Evolutionary conservation across 225 moss, liverwort and hornwort species (phyloP).

Genomic region (Polytrichum formosum): DNA sequence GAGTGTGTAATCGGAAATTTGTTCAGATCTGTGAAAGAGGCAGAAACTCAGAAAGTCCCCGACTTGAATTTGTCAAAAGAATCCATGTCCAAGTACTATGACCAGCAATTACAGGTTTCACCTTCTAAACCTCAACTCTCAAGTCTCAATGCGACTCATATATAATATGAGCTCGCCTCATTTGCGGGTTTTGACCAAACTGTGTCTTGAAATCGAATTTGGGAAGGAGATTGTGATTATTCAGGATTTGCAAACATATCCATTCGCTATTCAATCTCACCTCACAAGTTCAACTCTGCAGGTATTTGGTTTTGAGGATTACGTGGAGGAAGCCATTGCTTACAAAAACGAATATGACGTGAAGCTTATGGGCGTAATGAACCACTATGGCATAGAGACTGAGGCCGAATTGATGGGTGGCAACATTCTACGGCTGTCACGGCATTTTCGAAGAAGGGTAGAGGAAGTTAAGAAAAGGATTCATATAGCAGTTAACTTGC

Average conservation of each 20-base stretch:
- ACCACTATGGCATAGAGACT: constrained; percentile 77
- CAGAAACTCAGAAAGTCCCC: constrained; percentile 19
- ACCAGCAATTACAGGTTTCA: neutral
- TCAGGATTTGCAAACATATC: too few relatives aligned
- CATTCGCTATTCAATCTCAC: neutral
- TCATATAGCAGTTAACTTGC: constrained; percentile 34
- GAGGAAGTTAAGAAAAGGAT: constrained; percentile 51
- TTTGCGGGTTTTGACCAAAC: too few relatives aligned
- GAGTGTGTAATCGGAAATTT: constrained; percentile 71
- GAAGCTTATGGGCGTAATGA: constrained; percentile 83
- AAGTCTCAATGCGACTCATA: constrained; percentile 14
- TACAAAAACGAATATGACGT: constrained; percentile 67
- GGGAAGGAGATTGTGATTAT: too few relatives aligned
- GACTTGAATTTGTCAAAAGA: neutral
- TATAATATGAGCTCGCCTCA: neutral
- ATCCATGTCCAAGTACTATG: constrained; percentile 17
- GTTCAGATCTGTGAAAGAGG: constrained; percentile 53
- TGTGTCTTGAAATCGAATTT: too few relatives aligned
- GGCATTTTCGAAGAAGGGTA: constrained; percentile 39
- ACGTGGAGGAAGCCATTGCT: constrained; percentile 49
- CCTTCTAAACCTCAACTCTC: too few relatives aligned
- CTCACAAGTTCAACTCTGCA: constrained; percentile 19
- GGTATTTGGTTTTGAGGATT: constrained; percentile 45
- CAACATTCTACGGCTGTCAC: constrained; percentile 52
- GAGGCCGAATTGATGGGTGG: constrained; percentile 81